Percentiles rank a stretch among this genome's conserved stretches.
These are phyloP conservation scores for Taphrina pruni DNA, from an alignment of 1,139 yeast genomes.

Conservation along the genomic window DNA sequence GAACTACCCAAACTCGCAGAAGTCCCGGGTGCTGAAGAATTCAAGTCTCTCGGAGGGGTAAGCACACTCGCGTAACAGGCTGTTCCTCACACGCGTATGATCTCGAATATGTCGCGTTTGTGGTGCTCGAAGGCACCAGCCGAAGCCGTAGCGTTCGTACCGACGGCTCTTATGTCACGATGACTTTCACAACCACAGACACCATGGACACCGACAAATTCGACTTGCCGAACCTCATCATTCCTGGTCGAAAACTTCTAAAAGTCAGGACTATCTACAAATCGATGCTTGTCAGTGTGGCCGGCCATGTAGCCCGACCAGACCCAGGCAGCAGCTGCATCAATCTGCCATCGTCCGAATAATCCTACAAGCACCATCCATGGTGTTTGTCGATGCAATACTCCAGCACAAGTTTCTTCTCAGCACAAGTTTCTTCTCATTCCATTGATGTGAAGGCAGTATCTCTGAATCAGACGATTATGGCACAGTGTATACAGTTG, in stretches of 20 bases:
- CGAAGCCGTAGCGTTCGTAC: not conserved
- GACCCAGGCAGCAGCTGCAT: constrained; percentile 1
- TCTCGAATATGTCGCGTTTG: not conserved
- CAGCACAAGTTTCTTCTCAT: no score
- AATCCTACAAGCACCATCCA: no score
- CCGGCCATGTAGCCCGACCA: constrained; percentile 16
- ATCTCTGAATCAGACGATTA: no score
- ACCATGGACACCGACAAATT: not conserved
- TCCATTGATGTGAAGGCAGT: no score
- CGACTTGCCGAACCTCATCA: no score
- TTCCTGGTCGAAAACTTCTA: no score
- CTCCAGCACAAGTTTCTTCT: no score
- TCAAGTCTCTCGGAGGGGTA: not conserved
- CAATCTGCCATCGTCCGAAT: not conserved
- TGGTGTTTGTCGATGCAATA: no score
- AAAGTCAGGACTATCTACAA: no score
- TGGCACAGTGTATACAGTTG: no score
- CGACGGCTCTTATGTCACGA: not conserved
- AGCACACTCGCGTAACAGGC: constrained; percentile 10
- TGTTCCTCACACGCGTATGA: not conserved
- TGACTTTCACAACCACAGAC: not conserved
- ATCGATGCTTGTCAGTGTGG: not conserved
- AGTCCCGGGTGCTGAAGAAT: constrained; percentile 18
- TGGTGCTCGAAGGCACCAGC: not conserved
- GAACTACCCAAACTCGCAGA: constrained; percentile 61